A percentile compares a stretch with the other conserved stretches of the same genome.
Evolutionary conservation across 1,284 basidiomycete species (phyloP).

Genomic region (Anthracocystis setariae): DNA sequence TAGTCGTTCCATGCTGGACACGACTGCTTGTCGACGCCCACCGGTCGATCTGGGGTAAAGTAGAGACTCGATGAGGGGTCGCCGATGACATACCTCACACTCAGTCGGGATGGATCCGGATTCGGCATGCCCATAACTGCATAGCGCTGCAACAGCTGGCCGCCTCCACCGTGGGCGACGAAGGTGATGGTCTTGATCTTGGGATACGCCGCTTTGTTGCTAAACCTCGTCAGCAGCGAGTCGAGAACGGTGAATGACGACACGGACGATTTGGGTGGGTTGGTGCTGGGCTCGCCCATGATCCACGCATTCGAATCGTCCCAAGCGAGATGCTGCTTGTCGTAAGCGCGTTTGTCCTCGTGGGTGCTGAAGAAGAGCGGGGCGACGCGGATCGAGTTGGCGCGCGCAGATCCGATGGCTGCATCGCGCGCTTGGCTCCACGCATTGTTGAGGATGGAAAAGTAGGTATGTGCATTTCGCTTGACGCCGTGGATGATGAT

Average conservation of each 20-base stretch:
- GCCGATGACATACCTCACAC: conserved; percentile 52
- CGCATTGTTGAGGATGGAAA: conserved; percentile 39
- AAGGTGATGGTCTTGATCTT: conserved; percentile 57
- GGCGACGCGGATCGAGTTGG: conserved; percentile 51
- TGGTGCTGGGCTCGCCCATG: conserved; percentile 38
- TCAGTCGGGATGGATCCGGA: conserved; percentile 14
- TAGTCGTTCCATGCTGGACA: conserved; percentile 53
- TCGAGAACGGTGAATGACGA: conserved; percentile 47
- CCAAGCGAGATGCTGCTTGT: conserved; percentile 42
- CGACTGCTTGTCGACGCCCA: conserved; percentile 16
- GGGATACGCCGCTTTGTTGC: conserved; percentile 36
- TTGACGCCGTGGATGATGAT: conserved; percentile 57
- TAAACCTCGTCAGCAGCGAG: conserved; percentile 33
- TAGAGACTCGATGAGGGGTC: conserved; percentile 56
- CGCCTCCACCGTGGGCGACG: conserved; percentile 61
- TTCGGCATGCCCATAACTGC: conserved; percentile 44
- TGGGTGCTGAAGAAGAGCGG: conserved; percentile 55
- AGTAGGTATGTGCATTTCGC: conserved; percentile 55
- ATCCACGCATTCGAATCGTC: conserved; percentile 57
- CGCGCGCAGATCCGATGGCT: conserved; percentile 13
- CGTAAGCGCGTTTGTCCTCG: conserved; percentile 32
- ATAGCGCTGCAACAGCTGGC: conserved; percentile 54
- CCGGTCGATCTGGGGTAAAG: conserved; percentile 56
- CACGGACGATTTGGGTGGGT: conserved; percentile 25
- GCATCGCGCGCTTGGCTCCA: conserved; percentile 25